phyloP scores from a whole-genome alignment of 345 rosid genomes.

The Eutrema heterophyllum region DNA sequence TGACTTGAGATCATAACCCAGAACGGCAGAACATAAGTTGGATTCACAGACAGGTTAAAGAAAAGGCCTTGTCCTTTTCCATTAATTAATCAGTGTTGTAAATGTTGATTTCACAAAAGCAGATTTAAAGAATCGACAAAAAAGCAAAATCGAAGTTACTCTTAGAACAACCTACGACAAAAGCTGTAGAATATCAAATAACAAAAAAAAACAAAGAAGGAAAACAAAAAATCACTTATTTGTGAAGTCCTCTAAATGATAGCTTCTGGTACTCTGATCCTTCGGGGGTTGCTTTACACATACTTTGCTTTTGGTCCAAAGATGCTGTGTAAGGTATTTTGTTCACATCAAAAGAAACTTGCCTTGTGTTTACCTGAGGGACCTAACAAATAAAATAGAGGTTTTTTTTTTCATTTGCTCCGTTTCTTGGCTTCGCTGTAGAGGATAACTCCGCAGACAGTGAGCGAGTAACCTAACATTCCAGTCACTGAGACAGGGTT shows the following conservation, averaged over 20 bases:
- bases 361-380: slow-evolving; percentile 21
- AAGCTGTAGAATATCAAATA: neutral
- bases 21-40: neutral
- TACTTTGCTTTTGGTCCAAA: slow-evolving; percentile 19
- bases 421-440: slow-evolving; percentile 54
- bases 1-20: slow-evolving; percentile 3
- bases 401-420: slow-evolving; percentile 32
- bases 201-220: neutral
- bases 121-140: slow-evolving; percentile 22
- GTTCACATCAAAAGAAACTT: slow-evolving; percentile 11
- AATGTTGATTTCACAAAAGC: slow-evolving; percentile 46
- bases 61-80: slow-evolving; percentile 16
- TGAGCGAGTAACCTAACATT: slow-evolving; percentile 54
- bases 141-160: slow-evolving; percentile 19
- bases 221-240: slow-evolving; percentile 4
- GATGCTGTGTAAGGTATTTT: slow-evolving; percentile 14
- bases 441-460: slow-evolving; percentile 47
- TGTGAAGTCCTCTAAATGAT: slow-evolving; percentile 25
- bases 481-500: slow-evolving; percentile 55
- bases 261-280: slow-evolving; percentile 14
- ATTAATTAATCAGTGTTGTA: slow-evolving; percentile 55
- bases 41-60: neutral
- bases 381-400: slow-evolving; percentile 10
- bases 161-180: slow-evolving; percentile 29
- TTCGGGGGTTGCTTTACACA: slow-evolving; percentile 21